Base-by-base conservation (phyloP, 768 basidiomycete species). In the Phanerochaete sordida region DNA sequence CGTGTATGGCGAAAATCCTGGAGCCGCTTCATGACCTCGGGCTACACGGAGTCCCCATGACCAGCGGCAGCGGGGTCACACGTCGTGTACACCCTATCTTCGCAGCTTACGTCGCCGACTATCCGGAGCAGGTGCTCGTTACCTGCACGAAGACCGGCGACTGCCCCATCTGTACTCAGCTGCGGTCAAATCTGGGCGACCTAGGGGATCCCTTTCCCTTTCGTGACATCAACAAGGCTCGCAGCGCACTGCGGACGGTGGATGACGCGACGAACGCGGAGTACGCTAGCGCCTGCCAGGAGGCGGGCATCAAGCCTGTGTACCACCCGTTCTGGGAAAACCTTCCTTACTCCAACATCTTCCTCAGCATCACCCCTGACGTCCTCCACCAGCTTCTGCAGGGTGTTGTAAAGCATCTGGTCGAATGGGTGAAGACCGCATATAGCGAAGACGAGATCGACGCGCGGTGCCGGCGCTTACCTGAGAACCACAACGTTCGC, bases 401-500 rank as follows among this genome's bases (percentile, higher is more conserved):
- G 52, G 70, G 72, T 1, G 59, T 75, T 7, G 63, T 76, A 27
- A 73, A 74, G 55, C 72, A 77, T 52, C 51, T 76, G 13, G 53
- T 74, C 19, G 5, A 26, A 1, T 78, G 76, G 76, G 19, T 77
- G 13, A 62, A 50, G 15, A 3, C 56, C 2, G 64, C 66, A 0
- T 72, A 49, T 52, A 68, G 70, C 0, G 56, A 64, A 11, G 62
- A 53, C 6, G 76, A 80, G 58, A 70, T 79, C 45, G 76, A 79
- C 61, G 69, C 71, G 3, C 70, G 72, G 1, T 69, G 71, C 37
- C 60, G 64, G 1, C 64, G 70, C 1, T 56, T 78, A 0, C 75
- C 75, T 2, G 71, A 71, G 1, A 75, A 75, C 57, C 73, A 76
- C 58, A 64, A 74, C 31, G 59, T 77, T 27, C 69, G 67, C 0